Evolutionary conservation across 352 stramenopile genomes (phyloP).

Genomic region (Pythium volutum): DNA sequence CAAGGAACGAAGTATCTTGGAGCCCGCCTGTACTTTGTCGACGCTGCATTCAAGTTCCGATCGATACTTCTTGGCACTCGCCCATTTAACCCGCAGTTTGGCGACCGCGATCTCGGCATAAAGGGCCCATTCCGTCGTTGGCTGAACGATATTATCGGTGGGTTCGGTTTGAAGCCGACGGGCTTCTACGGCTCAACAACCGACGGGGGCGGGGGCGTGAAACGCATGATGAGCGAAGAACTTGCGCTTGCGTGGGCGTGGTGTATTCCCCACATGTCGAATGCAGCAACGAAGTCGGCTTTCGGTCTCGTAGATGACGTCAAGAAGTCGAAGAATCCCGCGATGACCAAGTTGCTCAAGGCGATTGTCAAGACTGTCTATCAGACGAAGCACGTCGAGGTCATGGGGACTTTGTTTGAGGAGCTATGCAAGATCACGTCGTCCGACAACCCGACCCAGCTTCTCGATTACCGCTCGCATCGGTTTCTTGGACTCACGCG

Average conservation of each 20-base stretch:
- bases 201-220: slow-evolving; percentile 21
- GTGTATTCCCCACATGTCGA: slow-evolving; percentile 25
- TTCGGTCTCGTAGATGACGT: slow-evolving; percentile 5
- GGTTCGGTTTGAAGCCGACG: slow-evolving; percentile 17
- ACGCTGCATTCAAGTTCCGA: slow-evolving; percentile 18
- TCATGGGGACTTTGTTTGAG: slow-evolving; percentile 10
- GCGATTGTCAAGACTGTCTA: slow-evolving; percentile 17
- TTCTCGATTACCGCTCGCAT: neutral
- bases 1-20: slow-evolving; percentile 21
- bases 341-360: slow-evolving; percentile 21
- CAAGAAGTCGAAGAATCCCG: slow-evolving; percentile 10
- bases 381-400: slow-evolving; percentile 15
- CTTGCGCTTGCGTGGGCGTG: slow-evolving; percentile 24
- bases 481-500: slow-evolving; percentile 5
- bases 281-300: slow-evolving; percentile 26
- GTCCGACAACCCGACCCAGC: neutral
- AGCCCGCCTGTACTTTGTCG: slow-evolving; percentile 20
- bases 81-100: neutral
- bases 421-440: neutral
- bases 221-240: slow-evolving; percentile 16
- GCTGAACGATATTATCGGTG: slow-evolving; percentile 6
- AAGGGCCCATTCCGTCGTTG: neutral
- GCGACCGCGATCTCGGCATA: neutral
- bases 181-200: slow-evolving; percentile 26
- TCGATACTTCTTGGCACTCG: slow-evolving; percentile 13